A percentile compares a stretch with the other conserved stretches of the same genome.
Conservation (phyloP, 176 grass and related monocot genomes). For the Tuctoria greenei region DNA sequence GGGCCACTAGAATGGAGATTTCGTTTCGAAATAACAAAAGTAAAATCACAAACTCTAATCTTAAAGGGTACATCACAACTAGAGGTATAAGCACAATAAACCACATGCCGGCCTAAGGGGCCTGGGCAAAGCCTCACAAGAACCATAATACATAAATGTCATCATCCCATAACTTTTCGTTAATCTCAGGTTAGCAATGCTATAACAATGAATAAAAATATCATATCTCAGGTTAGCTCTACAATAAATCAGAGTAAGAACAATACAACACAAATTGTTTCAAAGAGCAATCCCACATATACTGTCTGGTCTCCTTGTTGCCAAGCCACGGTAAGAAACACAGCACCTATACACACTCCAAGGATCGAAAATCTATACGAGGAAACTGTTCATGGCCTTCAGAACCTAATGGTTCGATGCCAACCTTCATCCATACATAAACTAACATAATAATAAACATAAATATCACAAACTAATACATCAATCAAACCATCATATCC, state of each 20-base stretch:
- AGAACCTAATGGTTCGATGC: conserved; percentile 24
- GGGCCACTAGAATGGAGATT: too few relatives aligned
- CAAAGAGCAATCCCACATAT: conserved; percentile 23
- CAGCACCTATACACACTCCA: conserved; percentile 52
- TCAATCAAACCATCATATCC: conserved; percentile 39
- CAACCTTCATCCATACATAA: conserved; percentile 49
- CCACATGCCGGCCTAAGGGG: too few relatives aligned
- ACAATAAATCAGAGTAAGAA: conserved; percentile 34
- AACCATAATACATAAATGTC: too few relatives aligned
- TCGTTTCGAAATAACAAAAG: too few relatives aligned
- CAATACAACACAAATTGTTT: conserved; percentile 8
- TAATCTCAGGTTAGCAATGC: neutral
- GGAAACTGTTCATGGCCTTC: conserved; percentile 18
- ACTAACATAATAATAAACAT: conserved; percentile 42
- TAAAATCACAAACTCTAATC: too few relatives aligned
- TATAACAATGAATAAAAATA: conserved; percentile 1
- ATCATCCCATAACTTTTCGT: too few relatives aligned
- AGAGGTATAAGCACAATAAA: too few relatives aligned
- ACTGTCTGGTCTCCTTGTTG: conserved; percentile 29
- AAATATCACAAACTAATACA: conserved; percentile 45
- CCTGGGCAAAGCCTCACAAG: too few relatives aligned
- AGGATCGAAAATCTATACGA: conserved; percentile 38
- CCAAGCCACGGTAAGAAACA: conserved; percentile 43
- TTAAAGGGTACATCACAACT: too few relatives aligned
- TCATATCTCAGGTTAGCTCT: conserved; percentile 18